These are phyloP conservation scores for Canariomyces notabilis DNA, from an alignment of 2,329 filamentous ascomycete species.

Conservation along the genomic window DNA sequence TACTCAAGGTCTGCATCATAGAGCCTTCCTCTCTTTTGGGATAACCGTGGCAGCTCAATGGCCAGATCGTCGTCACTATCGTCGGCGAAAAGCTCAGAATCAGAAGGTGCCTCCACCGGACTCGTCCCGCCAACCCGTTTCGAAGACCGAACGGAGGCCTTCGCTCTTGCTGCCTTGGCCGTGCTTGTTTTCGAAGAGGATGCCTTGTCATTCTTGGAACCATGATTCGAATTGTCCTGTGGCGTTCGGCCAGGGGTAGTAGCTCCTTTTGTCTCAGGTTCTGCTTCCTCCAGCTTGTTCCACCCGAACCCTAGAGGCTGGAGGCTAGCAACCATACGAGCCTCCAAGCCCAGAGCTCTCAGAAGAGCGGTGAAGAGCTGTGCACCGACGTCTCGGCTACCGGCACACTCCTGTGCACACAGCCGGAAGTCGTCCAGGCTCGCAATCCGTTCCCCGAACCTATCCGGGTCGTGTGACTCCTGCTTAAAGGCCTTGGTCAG, in stretches of 20 bases:
- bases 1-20: conserved; percentile 75
- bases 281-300: conserved; percentile 78
- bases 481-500: conserved; percentile 66
- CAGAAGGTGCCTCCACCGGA: conserved; percentile 43
- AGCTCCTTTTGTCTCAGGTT: conserved; percentile 42
- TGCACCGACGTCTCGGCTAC: conserved; percentile 81
- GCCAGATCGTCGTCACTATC: conserved; percentile 56
- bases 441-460: conserved; percentile 73
- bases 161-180: conserved; percentile 16
- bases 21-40: conserved; percentile 42
- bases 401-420: conserved; percentile 63
- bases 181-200: conserved; percentile 16
- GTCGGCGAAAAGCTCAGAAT: conserved; percentile 42
- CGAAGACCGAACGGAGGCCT: conserved; percentile 4
- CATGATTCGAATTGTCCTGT: conserved; percentile 21
- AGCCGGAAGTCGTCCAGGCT: conserved; percentile 62
- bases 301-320: conserved; percentile 88
- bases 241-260: conserved; percentile 2
- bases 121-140: conserved; percentile 14
- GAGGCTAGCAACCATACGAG: conserved; percentile 75
- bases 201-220: conserved; percentile 14
- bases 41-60: conserved; percentile 48
- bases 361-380: conserved; percentile 86
- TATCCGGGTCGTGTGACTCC: conserved; percentile 54
- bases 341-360: conserved; percentile 73